Evolutionary conservation across 1,284 basidiomycete species (phyloP).

Genomic region (Trichosporon asahii): DNA sequence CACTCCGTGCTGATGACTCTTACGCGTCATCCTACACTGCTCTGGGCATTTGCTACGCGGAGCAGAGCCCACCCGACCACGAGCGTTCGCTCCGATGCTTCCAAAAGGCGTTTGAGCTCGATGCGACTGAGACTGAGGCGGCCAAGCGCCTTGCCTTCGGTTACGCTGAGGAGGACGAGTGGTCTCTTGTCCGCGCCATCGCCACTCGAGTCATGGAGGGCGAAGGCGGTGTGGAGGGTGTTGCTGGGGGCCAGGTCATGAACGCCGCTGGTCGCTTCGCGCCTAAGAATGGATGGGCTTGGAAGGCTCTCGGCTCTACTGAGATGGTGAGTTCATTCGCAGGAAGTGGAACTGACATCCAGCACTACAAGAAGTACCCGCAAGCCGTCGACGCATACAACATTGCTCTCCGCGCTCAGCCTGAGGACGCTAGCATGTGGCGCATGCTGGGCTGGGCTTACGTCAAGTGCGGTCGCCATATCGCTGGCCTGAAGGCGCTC

Average conservation of each 20-base stretch:
- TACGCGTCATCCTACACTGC: constrained; percentile 93
- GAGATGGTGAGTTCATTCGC: constrained; percentile 65
- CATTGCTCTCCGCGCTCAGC: constrained; percentile 75
- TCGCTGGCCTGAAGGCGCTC: constrained; percentile 86
- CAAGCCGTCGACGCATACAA: constrained; percentile 84
- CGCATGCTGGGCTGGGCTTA: constrained; percentile 90
- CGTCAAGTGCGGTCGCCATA: constrained; percentile 76
- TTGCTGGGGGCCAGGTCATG: constrained; percentile 56
- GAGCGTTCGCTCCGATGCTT: constrained; percentile 91
- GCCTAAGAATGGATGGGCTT: constrained; percentile 91
- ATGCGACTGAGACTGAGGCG: constrained; percentile 80
- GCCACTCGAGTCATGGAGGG: constrained; percentile 88
- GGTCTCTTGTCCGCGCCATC: constrained; percentile 93
- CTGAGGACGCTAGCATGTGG: constrained; percentile 77
- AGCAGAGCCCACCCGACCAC: constrained; percentile 70
- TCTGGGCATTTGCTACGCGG: constrained; percentile 84
- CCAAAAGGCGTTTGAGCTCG: constrained; percentile 97
- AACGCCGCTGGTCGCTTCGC: constrained; percentile 56
- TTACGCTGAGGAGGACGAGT: constrained; percentile 89
- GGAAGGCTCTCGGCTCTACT: constrained; percentile 93
- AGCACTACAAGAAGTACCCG: constrained; percentile 72
- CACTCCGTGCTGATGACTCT: constrained; percentile 70
- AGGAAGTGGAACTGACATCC: constrained; percentile 1
- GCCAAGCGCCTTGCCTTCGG: constrained; percentile 78
- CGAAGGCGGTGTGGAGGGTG: constrained; percentile 72